Conservation (phyloP, 148 eudicot species). For the Gaultheria prostrata region DNA sequence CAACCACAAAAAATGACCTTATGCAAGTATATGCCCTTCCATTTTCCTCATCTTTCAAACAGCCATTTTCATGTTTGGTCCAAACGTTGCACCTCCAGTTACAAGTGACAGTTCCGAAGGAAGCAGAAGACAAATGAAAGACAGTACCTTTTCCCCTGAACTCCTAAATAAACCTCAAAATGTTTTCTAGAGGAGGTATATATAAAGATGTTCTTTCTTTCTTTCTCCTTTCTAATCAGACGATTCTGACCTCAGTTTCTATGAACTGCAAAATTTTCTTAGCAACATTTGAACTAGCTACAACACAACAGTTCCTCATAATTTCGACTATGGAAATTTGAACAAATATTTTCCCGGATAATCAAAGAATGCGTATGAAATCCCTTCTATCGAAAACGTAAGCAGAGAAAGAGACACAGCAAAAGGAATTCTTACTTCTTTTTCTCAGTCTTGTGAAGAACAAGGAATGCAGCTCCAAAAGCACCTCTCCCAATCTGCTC, state of each 20-base stretch:
- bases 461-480: constrained; percentile 69
- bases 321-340: background rate
- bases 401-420: background rate
- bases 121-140: background rate
- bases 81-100: background rate
- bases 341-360: background rate
- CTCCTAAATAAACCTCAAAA: background rate
- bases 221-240: background rate
- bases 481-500: constrained; percentile 84
- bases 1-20: background rate
- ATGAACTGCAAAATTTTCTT: background rate
- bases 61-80: background rate
- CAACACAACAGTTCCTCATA: background rate
- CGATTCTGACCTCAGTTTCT: background rate
- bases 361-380: background rate
- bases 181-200: background rate
- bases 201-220: background rate
- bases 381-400: background rate
- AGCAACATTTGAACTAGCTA: background rate
- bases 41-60: background rate
- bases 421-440: constrained; percentile 48
- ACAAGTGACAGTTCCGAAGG: background rate
- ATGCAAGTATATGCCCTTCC: background rate
- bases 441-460: constrained; percentile 60
- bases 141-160: background rate